phyloP scores from a whole-genome alignment of 2,329 filamentous ascomycete genomes.

The Fusarium devonianum region DNA sequence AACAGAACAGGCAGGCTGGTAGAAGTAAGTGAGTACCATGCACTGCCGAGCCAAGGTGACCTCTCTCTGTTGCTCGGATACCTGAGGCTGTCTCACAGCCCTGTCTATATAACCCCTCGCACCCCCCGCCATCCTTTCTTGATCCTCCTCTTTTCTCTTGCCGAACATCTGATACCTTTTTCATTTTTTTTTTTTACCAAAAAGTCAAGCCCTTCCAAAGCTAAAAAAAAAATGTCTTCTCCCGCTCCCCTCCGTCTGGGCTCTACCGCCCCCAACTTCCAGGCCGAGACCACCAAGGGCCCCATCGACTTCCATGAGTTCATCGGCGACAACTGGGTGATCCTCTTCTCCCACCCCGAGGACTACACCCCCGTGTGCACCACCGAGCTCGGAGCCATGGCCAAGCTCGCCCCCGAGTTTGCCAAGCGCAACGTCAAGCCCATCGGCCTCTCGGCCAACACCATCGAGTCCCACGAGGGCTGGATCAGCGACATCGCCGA shows the following conservation, averaged over 20 bases:
- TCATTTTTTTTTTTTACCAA: conserved; percentile 1
- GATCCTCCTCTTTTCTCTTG: not conserved
- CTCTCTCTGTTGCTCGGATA: conserved; percentile 3
- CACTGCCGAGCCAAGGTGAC: not conserved
- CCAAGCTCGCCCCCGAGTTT: conserved; percentile 88
- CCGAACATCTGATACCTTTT: not conserved
- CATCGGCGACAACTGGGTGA: conserved; percentile 79
- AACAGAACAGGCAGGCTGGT: conserved; percentile 1
- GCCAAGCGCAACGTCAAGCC: conserved; percentile 87
- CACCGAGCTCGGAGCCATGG: conserved; percentile 92
- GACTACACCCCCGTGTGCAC: conserved; percentile 97
- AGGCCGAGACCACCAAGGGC: conserved; percentile 80
- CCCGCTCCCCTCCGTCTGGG: conserved; percentile 65
- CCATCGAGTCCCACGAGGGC: conserved; percentile 79
- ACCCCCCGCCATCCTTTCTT: conserved; percentile 2
- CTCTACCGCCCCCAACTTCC: conserved; percentile 78
- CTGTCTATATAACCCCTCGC: conserved; percentile 31
- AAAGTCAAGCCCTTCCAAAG: conserved; percentile 1
- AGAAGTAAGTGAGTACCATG: not conserved
- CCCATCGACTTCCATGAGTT: conserved; percentile 85
- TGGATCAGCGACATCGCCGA: conserved; percentile 93
- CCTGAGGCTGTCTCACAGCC: not conserved
- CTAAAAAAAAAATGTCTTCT: conserved; percentile 42
- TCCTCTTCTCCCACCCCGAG: conserved; percentile 85
- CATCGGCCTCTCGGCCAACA: conserved; percentile 89